These are phyloP conservation scores for Orobanche coerulescens DNA, from an alignment of 257 asterid species.

Conservation along the genomic window DNA sequence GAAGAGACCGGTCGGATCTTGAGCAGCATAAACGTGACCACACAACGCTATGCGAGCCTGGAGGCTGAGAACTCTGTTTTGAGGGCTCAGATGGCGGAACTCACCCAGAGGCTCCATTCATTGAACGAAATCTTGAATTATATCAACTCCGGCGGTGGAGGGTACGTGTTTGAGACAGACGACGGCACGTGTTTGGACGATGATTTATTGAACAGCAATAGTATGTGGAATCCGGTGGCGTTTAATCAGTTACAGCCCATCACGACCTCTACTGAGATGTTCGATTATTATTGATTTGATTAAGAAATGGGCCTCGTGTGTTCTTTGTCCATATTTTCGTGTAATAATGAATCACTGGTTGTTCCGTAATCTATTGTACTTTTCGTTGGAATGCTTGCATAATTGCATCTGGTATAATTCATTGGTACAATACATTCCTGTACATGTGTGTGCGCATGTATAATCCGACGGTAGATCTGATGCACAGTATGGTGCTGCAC, in stretches of 20 bases:
- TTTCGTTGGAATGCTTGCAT: too few relatives aligned
- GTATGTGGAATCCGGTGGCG: conserved; percentile 49
- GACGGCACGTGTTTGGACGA: conserved; percentile 33
- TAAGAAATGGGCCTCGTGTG: too few relatives aligned
- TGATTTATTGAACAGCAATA: conserved; percentile 34
- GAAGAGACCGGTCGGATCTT: conserved; percentile 45
- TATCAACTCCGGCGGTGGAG: conserved; percentile 32
- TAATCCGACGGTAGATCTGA: too few relatives aligned
- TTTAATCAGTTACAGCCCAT: conserved; percentile 44
- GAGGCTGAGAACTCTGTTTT: conserved; percentile 72
- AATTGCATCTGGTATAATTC: too few relatives aligned
- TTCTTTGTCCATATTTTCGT: too few relatives aligned
- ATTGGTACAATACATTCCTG: too few relatives aligned
- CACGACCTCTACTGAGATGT: conserved; percentile 61
- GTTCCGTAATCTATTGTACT: too few relatives aligned
- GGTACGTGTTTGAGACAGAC: conserved; percentile 30
- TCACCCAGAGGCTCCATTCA: conserved; percentile 59
- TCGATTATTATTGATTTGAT: conserved; percentile 43
- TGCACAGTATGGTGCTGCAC: too few relatives aligned
- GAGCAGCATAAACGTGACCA: conserved; percentile 31
- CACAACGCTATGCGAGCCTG: conserved; percentile 39
- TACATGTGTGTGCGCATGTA: too few relatives aligned
- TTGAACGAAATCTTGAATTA: conserved; percentile 48
- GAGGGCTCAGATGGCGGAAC: conserved; percentile 74
- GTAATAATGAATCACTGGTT: too few relatives aligned